Evolutionary conservation across 352 stramenopile genomes (phyloP), one percentile per base, ranked within the genome.

Genomic region (Phytophthora kernoviae): DNA sequence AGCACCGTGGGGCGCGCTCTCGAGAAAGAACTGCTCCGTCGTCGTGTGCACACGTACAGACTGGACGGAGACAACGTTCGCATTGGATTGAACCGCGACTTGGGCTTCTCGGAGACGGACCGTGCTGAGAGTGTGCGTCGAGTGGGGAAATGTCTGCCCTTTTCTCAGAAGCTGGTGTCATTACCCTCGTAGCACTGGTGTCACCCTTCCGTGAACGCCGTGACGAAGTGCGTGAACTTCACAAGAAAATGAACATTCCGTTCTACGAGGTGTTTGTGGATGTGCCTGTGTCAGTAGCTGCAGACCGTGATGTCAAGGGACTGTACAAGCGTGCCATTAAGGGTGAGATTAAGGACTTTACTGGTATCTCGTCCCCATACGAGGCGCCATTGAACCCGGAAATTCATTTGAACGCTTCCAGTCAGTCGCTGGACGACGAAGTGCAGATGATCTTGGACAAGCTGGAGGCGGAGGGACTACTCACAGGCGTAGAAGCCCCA

Each of bases 201-300:
- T 98, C 88, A 32, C 97, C 97, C 0, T 99, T 98, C 73, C 84
- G 93, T 17, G 90, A 68, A 0, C 95, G 96, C 69, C 84, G 97
- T 5, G 96, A 99, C 65, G 83, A 92, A 24, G 97, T 98, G 14
- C 85, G 97, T 11, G 94, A 98, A 54, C 78, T 98, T 10, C 85
- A 94, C 64, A 54, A 80, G 63, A 89, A 91, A 37, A 98, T 99
- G 83, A 84, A 87, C 46, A 96, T 99, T 52, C 92, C 93, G 2
- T 99, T 99, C 81, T 98, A 98, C 65, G 97, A 99, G 79, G 96
- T 99, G 6, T 99, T 99, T 75, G 93, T 99, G 40, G 96, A 99
- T 70, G 97, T 99, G 15, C 94, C 97, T 0, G 81, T 99, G 11
- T 90, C 98, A 4, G 96, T 99, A 14, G 90, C 98, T 32, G 96